Base-by-base conservation (phyloP, 2,329 filamentous ascomycete species). In the Phoma herbarum region DNA sequence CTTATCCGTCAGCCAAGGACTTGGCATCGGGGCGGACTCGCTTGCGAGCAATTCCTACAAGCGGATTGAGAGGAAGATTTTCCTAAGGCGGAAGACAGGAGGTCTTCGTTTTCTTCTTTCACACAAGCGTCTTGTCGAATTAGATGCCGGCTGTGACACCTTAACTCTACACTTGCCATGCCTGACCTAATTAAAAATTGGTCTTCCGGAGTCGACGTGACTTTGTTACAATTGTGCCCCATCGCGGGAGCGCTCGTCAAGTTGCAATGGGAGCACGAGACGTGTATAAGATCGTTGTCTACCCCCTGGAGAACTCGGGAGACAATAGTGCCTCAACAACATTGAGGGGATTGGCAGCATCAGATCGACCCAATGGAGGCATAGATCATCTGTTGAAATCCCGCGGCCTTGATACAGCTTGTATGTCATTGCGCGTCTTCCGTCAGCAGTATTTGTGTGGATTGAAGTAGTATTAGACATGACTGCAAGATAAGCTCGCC, bases 1-100 rank as follows among this genome's bases (percentile, higher is more conserved):
- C 46, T 42, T 46, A 45, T 18, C 53, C 53, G 46, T 42, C 18
- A 16, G 41, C 52, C 54, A 52, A 57, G 54, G 16, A 29, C 54
- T 57, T 57, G 54, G 54, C 42, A n/a, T 9, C 29, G 14, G 33
- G 42, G 54, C 54, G 48, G 54, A 47, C 47, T 18, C 25, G 20
- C 4, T 14, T 16, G 29, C 26, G 39, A 48, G 29, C 22, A 37
- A 29, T 50, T 31, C n/a, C 49, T 26, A 11, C 51, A 2, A 7
- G 20, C 14, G 20, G n/a, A n/a, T 26, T 26, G 42, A 11, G 18
- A 8, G 42, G 12, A 35, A 52, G 54, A 26, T 20, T 35, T 2
- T 2, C 6, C 20, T 28, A 47, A 57, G 48, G 46, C 14, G 23
- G 5, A 12, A 35, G 47, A 43, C 33, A 3, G 16, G 8, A n/a